These are phyloP conservation scores for Fusarium newnesense DNA, from an alignment of 2,329 filamentous ascomycete species.

Conservation along the genomic window DNA sequence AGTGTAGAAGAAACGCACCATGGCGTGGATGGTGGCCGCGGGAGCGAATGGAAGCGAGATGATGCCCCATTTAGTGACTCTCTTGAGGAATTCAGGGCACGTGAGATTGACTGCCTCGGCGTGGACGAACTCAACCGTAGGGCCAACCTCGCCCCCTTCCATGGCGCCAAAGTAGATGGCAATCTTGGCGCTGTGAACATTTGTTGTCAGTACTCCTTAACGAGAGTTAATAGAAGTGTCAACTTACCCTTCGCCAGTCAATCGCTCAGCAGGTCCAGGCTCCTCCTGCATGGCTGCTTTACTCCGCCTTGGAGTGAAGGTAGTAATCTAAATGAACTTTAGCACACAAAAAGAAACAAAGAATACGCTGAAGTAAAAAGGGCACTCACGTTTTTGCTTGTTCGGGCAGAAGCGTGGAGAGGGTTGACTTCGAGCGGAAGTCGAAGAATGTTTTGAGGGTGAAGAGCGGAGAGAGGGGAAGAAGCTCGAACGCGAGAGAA, in stretches of 20 bases:
- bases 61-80: neutral
- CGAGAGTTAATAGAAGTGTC: neutral
- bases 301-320: neutral
- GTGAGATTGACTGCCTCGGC: neutral
- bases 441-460: neutral
- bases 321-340: neutral
- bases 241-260: neutral
- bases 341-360: neutral
- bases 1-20: neutral
- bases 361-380: neutral
- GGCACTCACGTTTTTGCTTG: neutral
- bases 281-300: neutral
- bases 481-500: neutral
- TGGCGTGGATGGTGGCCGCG: neutral
- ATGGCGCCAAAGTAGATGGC: neutral
- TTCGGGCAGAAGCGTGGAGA: neutral
- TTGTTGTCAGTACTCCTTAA: neutral
- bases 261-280: neutral
- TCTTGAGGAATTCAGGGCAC: neutral
- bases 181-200: neutral
- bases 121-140: neutral
- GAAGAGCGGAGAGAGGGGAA: neutral
- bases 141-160: neutral
- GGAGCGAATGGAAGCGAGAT: neutral
- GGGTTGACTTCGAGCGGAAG: neutral